phyloP scores from a whole-genome alignment of 2,329 filamentous ascomycete species.

The Diaporthe citriasiana region DNA sequence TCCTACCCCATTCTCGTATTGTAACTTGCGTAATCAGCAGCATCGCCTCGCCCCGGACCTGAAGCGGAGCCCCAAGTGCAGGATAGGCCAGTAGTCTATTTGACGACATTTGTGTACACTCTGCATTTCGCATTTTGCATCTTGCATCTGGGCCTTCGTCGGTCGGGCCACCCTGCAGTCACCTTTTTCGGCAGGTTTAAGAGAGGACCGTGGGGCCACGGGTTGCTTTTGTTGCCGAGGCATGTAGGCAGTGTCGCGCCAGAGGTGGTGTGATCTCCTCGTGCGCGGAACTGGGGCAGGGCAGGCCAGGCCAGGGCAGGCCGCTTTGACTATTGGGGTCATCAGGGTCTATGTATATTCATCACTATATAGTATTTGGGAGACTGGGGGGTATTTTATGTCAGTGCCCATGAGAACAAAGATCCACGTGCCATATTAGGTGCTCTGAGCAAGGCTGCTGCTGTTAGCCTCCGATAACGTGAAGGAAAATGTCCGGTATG shows the following conservation, averaged over 20 bases:
- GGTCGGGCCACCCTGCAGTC: too few relatives aligned
- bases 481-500: conserved; percentile 8
- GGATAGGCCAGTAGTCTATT: conserved; percentile 8
- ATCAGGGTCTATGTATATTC: conserved; percentile 34
- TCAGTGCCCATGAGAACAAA: conserved; percentile 24
- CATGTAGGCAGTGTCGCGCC: neutral
- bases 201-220: neutral
- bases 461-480: conserved; percentile 16
- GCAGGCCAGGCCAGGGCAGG: neutral
- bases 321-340: conserved; percentile 18
- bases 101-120: neutral
- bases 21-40: conserved; percentile 1
- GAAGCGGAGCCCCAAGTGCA: neutral
- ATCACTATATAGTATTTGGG: conserved; percentile 29
- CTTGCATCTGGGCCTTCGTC: neutral
- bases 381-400: conserved; percentile 17
- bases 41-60: conserved; percentile 7
- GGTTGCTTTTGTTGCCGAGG: conserved; percentile 12
- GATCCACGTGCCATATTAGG: conserved; percentile 24
- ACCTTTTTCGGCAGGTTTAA: neutral
- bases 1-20: neutral
- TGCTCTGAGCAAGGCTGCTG: conserved; percentile 17
- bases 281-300: neutral
- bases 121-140: neutral
- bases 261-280: conserved; percentile 22